Evolutionary conservation across 179 eudicot genomes (phyloP), one percentile per base, ranked within the genome.

Genomic region (Beta macrorhiza): DNA sequence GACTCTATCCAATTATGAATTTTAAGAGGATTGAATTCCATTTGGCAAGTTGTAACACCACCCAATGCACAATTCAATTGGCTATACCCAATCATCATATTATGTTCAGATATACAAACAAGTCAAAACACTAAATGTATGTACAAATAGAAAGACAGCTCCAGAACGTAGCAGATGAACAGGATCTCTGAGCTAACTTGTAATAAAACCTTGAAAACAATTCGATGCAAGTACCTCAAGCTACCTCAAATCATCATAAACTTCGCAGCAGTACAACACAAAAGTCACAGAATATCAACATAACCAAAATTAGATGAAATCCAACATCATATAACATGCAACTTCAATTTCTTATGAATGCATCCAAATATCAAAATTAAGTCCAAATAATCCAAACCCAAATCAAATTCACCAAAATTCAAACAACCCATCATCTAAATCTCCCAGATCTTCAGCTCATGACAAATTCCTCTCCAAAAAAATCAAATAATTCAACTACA

Each of bases 401-500:
- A 44, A 55, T 37, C 5, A 32, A 82, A 59, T 70, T 62, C 32
- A 59, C 56, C 75, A 49, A 44, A 75, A 75, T n/a, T 25, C 68
- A 69, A 64, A 56, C 19, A 59, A 55, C 56, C 14, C 25, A 68
- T n/a, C 53, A 75, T 25, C 47, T 37, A 79, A 82, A 70, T 29
- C 11, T 10, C 9, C 53, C 74, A 82, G 89, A 87, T 87, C 89
- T 80, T 77, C 79, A 82, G 63, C 82, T 56, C 79, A 81, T 5
- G 11, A 2, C 45, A 7, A 14, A 14, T 12, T 51, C 42, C 10
- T 25, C 16, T 7, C n/a, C 25, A 13, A 61, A 86, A 76, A 55
- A 9, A 16, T 64, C 32, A 29, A 19, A 14, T 16, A 81, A 78
- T 22, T 74, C 32, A 29, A 45, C 4, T 52, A 61, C 52, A 52